Evolutionary conservation across 108 stramenopile genomes (phyloP), one percentile per base, ranked within the genome.

Genomic region (Mediolabrus comicus): DNA sequence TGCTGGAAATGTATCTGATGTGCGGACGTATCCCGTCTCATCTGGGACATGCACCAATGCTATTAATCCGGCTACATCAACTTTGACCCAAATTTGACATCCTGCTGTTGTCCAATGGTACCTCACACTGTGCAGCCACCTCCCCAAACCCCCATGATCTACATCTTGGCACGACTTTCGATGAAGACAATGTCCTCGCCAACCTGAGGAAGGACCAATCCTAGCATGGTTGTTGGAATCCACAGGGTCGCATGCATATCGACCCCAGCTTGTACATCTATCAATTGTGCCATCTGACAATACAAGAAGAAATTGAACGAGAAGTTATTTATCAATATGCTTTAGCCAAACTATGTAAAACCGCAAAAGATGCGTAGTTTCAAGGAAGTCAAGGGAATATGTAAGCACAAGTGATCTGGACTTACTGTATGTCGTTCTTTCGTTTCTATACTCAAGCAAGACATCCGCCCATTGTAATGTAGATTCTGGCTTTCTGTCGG

Each of bases 31-130:
- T 29, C 3, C 24, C 12, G 7, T 25, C 11, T 36, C 19, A 31
- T n/a, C n/a, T 26, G 76, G 69, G 8, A 57, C 52, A 67, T 90
- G 85, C 7, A 91, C 77, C 17, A 85, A 61, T 10, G 77, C 79
- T 55, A 91, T 65, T 31, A 61, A 12, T 5, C 89, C 89, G 16
- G 71, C 74, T 10, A 58, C 22, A 57, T 71, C 53, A 41, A 91
- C 65, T 65, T 87, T 84, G 10, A 75, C 86, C 41, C 60, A 54
- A 11, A 88, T 36, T 3, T 22, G 3, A 67, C 90, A 91, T 12
- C 31, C 26, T 9, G 53, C 16, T 5, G 56, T 62, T 19, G 84
- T 79, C 90, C 90, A 91, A n/a, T 65, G 64, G 32, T 62, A 74
- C 16, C 53, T 28, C 5, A 11, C 51, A 7, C 12, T 9, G 7